phyloP scores from a whole-genome alignment of 345 rosid species.

The Turnera subulata region DNA sequence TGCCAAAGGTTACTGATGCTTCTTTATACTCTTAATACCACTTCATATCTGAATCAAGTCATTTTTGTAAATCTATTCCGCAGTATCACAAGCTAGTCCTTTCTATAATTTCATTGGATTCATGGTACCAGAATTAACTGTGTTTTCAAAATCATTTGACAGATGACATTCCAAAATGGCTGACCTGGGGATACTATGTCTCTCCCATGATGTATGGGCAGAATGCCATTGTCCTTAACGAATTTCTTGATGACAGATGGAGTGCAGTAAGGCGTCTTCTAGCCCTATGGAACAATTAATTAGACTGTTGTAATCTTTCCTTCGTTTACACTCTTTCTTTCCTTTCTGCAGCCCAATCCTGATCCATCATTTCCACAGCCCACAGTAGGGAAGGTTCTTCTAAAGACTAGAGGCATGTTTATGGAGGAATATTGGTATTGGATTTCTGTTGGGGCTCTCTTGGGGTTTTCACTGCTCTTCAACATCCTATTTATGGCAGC shows the following conservation, averaged over 20 bases:
- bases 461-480: constrained; percentile 11
- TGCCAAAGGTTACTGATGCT: constrained; percentile 7
- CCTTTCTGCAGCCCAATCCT: no score
- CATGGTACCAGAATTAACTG: not conserved
- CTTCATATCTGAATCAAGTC: not conserved
- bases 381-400: constrained; percentile 16
- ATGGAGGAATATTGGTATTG: constrained; percentile 19
- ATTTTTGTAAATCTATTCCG: no score
- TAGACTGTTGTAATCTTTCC: no score
- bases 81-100: no score
- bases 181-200: constrained; percentile 22
- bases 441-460: constrained; percentile 8
- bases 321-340: no score
- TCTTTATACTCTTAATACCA: not conserved
- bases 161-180: constrained; percentile 19
- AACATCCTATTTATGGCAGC: constrained; percentile 16
- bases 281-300: not conserved
- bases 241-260: constrained; percentile 25
- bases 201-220: constrained; percentile 26
- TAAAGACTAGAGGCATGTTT: constrained; percentile 12
- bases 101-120: no score
- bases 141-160: not conserved
- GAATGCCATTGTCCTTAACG: constrained; percentile 20
- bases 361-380: not conserved
- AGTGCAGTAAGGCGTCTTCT: constrained; percentile 7